Conservation (phyloP, 306 rosid genomes). For the Cucumis melo region DNA sequence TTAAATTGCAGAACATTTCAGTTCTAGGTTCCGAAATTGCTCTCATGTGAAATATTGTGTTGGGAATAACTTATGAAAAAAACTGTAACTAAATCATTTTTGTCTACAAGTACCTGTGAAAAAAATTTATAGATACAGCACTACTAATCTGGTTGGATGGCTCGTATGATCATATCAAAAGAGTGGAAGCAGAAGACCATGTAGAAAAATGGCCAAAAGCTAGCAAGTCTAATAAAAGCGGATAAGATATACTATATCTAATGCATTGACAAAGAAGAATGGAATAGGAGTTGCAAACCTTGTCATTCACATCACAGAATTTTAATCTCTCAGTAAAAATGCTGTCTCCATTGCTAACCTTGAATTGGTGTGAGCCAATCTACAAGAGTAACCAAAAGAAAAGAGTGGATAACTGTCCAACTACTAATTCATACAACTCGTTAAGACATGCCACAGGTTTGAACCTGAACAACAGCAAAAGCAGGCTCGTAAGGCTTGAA, state of each 20-base stretch:
- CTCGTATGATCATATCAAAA: background rate
- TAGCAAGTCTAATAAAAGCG: background rate
- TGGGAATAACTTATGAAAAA: background rate
- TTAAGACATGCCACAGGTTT: background rate
- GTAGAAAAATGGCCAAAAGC: background rate
- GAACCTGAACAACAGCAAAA: conserved; percentile 82
- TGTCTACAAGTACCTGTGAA: background rate
- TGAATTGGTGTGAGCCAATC: conserved; percentile 93
- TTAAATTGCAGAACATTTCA: background rate
- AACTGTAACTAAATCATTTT: background rate
- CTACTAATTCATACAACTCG: background rate
- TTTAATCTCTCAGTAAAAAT: conserved; percentile 80
- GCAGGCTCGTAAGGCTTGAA: conserved; percentile 66
- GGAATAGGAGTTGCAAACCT: conserved; percentile 31
- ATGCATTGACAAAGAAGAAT: background rate
- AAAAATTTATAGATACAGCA: background rate
- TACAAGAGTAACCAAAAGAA: conserved; percentile 5
- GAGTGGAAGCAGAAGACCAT: background rate
- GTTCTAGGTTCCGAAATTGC: background rate
- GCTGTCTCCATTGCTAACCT: conserved; percentile 77
- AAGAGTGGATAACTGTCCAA: background rate
- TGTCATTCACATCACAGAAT: conserved; percentile 81
- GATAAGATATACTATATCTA: background rate
- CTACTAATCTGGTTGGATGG: background rate
- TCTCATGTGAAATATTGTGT: background rate